Conservation (phyloP, 164 flowering plant genomes). For the Magnolia officinalis region DNA sequence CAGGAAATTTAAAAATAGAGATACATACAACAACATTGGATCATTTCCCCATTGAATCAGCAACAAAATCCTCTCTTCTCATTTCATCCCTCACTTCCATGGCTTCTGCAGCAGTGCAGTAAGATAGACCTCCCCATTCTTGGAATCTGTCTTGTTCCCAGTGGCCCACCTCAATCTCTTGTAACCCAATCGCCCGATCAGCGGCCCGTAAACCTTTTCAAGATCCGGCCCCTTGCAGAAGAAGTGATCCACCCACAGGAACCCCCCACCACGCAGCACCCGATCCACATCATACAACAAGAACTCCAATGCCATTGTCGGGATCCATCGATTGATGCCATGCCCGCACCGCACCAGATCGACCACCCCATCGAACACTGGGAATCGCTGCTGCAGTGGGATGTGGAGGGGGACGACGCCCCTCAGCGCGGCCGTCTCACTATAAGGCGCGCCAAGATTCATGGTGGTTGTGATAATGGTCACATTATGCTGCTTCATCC, state of each 20-base stretch:
- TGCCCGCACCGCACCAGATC: conserved; percentile 83
- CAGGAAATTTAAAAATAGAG: background rate
- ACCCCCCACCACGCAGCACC: conserved; percentile 86
- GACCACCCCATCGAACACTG: conserved; percentile 73
- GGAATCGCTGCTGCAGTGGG: conserved; percentile 91
- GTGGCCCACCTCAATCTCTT: conserved; percentile 88
- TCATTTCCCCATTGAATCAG: background rate
- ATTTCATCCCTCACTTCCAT: background rate
- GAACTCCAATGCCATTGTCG: conserved; percentile 60
- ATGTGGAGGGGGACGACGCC: conserved; percentile 78
- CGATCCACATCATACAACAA: conserved; percentile 81
- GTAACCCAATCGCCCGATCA: conserved; percentile 80
- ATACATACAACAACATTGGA: background rate
- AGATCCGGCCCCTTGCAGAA: conserved; percentile 71
- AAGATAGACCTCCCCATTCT: conserved; percentile 82
- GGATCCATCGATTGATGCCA: conserved; percentile 95
- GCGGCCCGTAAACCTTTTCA: conserved; percentile 58
- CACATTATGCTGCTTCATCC: conserved; percentile 62
- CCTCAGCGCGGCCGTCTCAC: conserved; percentile 67
- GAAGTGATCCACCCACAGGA: conserved; percentile 81
- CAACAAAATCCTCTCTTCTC: background rate
- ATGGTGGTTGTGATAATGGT: conserved; percentile 84
- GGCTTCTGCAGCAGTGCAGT: conserved; percentile 88
- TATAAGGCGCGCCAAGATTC: conserved; percentile 72
- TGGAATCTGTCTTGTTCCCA: conserved; percentile 61